phyloP scores from a whole-genome alignment of 2,329 filamentous ascomycete genomes.

The Trichoderma gracile region DNA sequence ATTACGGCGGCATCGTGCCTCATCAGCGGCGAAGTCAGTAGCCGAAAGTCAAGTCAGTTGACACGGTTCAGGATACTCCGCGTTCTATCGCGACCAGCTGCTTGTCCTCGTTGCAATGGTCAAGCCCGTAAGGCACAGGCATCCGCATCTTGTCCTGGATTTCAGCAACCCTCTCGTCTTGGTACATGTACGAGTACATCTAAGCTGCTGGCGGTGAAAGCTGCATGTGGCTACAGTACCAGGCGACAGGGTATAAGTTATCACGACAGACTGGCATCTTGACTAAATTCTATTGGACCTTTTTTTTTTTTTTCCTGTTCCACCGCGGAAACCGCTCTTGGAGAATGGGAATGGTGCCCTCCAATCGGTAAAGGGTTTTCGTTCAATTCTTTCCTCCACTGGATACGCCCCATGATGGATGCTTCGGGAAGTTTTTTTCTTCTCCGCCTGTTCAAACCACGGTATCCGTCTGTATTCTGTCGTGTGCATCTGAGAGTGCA shows the following conservation, averaged over 20 bases:
- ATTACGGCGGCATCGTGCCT: neutral
- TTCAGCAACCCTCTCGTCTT: conserved; percentile 5
- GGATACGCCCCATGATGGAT: conserved; percentile 17
- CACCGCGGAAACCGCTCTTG: conserved; percentile 11
- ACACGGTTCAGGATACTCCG: neutral
- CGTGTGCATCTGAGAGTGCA: neutral
- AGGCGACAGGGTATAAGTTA: conserved; percentile 6
- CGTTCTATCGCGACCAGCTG: neutral
- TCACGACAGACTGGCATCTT: conserved; percentile 4
- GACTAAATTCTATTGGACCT: neutral
- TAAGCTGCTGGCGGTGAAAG: conserved; percentile 13
- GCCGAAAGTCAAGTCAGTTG: neutral
- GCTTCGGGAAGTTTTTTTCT: conserved; percentile 10
- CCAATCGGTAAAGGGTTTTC: conserved; percentile 15
- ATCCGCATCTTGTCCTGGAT: neutral
- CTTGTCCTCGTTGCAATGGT: conserved; percentile 1
- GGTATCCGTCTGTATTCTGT: too few relatives aligned
- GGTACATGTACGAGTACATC: neutral
- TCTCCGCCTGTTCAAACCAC: too few relatives aligned
- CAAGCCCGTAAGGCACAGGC: conserved; percentile 1
- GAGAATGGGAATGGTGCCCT: neutral
- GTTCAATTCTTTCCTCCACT: conserved; percentile 2
- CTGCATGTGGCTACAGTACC: conserved; percentile 4
- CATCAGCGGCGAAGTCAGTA: neutral
- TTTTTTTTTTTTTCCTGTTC: neutral